Evolutionary conservation across 805 yeast species (phyloP).

Genomic region (Wilhelminamyces savonicus): DNA sequence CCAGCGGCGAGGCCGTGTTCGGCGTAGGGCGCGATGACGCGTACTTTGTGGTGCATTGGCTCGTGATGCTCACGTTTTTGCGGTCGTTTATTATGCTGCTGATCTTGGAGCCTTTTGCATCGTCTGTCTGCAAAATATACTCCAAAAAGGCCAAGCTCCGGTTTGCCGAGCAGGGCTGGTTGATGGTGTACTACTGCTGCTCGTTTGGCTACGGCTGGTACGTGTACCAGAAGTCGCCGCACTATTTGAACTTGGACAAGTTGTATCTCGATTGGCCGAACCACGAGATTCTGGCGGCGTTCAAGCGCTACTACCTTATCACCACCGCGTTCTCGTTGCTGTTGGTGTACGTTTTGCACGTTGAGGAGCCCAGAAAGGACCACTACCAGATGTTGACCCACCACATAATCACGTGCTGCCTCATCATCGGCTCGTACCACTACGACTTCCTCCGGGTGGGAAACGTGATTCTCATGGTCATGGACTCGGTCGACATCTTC

Average conservation of each 20-base stretch:
- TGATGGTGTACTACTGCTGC: conserved; percentile 48
- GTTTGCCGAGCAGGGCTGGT: conserved; percentile 88
- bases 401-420: conserved; percentile 70
- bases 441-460: conserved; percentile 74
- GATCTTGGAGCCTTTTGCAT: conserved; percentile 53
- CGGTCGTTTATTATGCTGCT: conserved; percentile 57
- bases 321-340: conserved; percentile 78
- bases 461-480: conserved; percentile 65
- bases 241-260: conserved; percentile 51
- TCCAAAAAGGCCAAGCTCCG: conserved; percentile 51
- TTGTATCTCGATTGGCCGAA: conserved; percentile 75
- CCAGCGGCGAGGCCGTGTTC: conserved; percentile 24
- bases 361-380: conserved; percentile 79
- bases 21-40: conserved; percentile 53
- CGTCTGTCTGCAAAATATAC: conserved; percentile 32
- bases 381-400: conserved; percentile 82
- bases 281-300: conserved; percentile 40
- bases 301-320: conserved; percentile 66
- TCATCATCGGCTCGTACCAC: conserved; percentile 66
- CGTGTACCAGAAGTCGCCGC: conserved; percentile 52
- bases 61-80: conserved; percentile 50
- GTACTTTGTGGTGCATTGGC: conserved; percentile 48
- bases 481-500: conserved; percentile 79
- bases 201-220: conserved; percentile 54
- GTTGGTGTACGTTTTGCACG: conserved; percentile 67